Evolutionary conservation across 1,284 basidiomycete genomes (phyloP).

Genomic region (Papiliotrema flavescens): DNA sequence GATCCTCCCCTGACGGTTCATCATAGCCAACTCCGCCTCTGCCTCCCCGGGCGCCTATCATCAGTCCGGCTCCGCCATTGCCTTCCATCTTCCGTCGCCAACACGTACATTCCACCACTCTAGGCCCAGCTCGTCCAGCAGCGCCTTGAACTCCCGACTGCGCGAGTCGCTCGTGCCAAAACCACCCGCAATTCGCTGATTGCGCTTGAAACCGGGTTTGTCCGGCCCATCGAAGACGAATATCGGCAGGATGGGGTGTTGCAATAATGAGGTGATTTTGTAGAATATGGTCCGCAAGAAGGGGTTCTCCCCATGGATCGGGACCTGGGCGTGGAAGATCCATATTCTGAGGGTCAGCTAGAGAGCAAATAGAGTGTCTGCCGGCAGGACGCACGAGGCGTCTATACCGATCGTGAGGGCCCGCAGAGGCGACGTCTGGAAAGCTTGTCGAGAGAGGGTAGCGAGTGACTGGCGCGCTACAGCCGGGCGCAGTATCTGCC

Average conservation of each 20-base stretch:
- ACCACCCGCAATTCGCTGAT: constrained; percentile 54
- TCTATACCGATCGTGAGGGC: constrained; percentile 50
- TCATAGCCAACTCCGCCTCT: constrained; percentile 88
- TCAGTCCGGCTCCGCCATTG: not conserved
- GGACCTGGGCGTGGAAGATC: constrained; percentile 51
- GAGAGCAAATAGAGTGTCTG: not conserved
- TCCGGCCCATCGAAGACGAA: constrained; percentile 90
- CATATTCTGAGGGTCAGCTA: constrained; percentile 42
- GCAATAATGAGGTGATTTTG: constrained; percentile 63
- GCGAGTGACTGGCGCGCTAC: constrained; percentile 35
- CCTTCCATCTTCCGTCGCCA: no score
- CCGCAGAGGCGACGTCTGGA: constrained; percentile 35
- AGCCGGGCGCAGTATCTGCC: constrained; percentile 42
- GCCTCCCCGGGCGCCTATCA: constrained; percentile 85
- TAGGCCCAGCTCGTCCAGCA: constrained; percentile 84
- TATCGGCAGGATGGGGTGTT: constrained; percentile 74
- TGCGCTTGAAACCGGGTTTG: constrained; percentile 74
- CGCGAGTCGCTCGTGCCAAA: constrained; percentile 60
- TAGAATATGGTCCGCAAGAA: constrained; percentile 54
- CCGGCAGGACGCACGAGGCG: constrained; percentile 38
- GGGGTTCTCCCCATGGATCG: constrained; percentile 51
- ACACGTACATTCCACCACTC: constrained; percentile 72
- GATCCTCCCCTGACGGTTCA: constrained; percentile 74
- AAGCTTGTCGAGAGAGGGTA: constrained; percentile 32
- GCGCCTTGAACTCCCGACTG: constrained; percentile 65